These are phyloP conservation scores for Dioscorea dumetorum DNA, from an alignment of 106 monocot species.

Conservation along the genomic window DNA sequence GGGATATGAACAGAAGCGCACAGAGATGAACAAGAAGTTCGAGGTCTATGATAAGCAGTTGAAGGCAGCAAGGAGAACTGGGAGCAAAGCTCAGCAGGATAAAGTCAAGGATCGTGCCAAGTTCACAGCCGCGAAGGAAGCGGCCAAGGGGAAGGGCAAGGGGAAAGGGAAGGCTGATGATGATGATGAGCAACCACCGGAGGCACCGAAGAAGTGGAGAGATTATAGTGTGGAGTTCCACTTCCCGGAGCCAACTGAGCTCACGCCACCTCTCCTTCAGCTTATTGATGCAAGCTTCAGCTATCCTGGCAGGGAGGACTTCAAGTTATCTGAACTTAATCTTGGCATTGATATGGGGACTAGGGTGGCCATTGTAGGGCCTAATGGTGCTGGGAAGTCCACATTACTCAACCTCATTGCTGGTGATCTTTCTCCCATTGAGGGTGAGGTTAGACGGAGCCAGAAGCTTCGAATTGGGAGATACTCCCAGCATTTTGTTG, in stretches of 20 bases:
- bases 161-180: constrained; percentile 40
- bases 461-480: constrained; percentile 94
- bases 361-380: constrained; percentile 90
- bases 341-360: constrained; percentile 99
- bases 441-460: constrained; percentile 85
- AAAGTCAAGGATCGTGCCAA: constrained; percentile 85
- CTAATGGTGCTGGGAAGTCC: constrained; percentile 96
- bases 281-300: constrained; percentile 90
- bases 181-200: constrained; percentile 43
- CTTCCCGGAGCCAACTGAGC: constrained; percentile 97
- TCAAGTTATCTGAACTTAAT: constrained; percentile 81
- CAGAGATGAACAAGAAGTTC: constrained; percentile 89
- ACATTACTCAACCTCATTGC: constrained; percentile 92
- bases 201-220: constrained; percentile 81
- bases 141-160: constrained; percentile 58
- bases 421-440: constrained; percentile 63
- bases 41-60: constrained; percentile 87
- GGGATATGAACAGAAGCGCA: constrained; percentile 92
- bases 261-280: constrained; percentile 86
- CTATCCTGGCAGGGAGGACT: constrained; percentile 75
- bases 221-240: constrained; percentile 92
- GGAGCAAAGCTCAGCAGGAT: constrained; percentile 83
- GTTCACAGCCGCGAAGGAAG: constrained; percentile 56
- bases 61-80: constrained; percentile 68
- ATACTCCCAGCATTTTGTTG: constrained; percentile 99